Percentiles rank a stretch among this genome's conserved stretches.
Conservation (phyloP, 441 rosid species). For the Isatis lusitanica region DNA sequence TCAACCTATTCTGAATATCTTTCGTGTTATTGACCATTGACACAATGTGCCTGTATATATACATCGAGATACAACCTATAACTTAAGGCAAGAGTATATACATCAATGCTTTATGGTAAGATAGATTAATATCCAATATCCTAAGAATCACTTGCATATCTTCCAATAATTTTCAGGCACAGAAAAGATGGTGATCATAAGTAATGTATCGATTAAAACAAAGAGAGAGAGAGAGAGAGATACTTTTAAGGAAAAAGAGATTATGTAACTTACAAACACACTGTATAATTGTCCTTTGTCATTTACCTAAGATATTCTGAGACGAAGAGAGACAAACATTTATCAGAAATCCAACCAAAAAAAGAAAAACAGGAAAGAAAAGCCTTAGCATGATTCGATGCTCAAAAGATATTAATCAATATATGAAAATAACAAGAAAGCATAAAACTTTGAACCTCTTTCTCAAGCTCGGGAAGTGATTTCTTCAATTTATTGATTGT, state of each 20-base stretch:
- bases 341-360: slow-evolving; percentile 4
- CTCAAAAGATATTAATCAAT: slow-evolving; percentile 14
- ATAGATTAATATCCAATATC: no score
- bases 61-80: no score
- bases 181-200: background rate
- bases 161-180: background rate
- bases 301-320: slow-evolving; percentile 34
- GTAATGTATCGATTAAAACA: background rate
- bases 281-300: slow-evolving; percentile 28
- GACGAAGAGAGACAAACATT: background rate
- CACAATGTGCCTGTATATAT: no score
- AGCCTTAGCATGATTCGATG: background rate
- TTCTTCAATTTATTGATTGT: slow-evolving; percentile 67
- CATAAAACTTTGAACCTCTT: slow-evolving; percentile 36
- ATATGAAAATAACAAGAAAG: background rate
- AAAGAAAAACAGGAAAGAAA: no score
- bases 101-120: no score
- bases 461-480: slow-evolving; percentile 65
- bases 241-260: background rate
- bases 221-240: background rate
- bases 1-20: no score
- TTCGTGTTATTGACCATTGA: no score
- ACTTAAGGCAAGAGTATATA: no score
- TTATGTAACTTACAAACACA: slow-evolving; percentile 28
- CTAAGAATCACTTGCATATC: no score